A percentile compares a stretch with the other conserved stretches of the same genome.
Conservation (phyloP, 2,329 filamentous ascomycete species). For the Penicillium occitanis region DNA sequence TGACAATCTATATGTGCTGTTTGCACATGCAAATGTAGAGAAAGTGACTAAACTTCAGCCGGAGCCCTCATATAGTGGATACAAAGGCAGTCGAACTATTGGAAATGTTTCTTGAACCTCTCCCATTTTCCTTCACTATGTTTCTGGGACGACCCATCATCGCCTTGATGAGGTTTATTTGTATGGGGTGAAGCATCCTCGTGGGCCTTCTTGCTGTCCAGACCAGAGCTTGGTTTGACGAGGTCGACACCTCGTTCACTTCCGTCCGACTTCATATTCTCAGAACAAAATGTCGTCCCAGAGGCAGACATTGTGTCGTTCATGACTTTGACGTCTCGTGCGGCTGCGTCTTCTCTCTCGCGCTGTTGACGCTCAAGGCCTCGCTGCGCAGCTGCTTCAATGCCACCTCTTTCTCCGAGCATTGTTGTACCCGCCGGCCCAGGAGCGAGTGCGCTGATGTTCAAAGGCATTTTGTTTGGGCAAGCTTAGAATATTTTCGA, state of each 20-base stretch:
- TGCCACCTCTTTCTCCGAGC: slow-evolving; percentile 15
- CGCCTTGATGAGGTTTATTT: not conserved
- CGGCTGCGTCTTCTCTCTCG: slow-evolving; percentile 4
- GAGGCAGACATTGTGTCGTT: slow-evolving; percentile 13
- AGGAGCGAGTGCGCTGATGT: slow-evolving; percentile 8
- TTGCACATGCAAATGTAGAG: not conserved
- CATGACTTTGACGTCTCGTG: not conserved
- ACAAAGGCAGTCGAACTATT: not conserved
- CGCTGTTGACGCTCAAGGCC: slow-evolving; percentile 6
- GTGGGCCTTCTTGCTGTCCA: not conserved
- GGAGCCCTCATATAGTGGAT: not conserved
- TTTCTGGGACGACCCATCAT: not conserved
- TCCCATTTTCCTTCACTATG: slow-evolving; percentile 2
- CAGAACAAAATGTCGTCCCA: not conserved
- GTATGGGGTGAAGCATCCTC: not conserved
- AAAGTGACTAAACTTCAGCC: too few species aligned
- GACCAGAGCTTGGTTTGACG: not conserved
- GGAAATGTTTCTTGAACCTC: slow-evolving; percentile 2
- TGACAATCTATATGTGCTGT: not conserved
- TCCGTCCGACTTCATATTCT: not conserved
- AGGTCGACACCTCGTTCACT: not conserved
- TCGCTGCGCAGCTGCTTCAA: slow-evolving; percentile 11
- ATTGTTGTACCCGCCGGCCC: slow-evolving; percentile 14
- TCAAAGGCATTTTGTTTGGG: not conserved
- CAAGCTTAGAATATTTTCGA: not conserved